Evolutionary conservation across 805 yeast species (phyloP), one percentile per base, ranked within the genome.

Genomic region (Saturnispora diversa): DNA sequence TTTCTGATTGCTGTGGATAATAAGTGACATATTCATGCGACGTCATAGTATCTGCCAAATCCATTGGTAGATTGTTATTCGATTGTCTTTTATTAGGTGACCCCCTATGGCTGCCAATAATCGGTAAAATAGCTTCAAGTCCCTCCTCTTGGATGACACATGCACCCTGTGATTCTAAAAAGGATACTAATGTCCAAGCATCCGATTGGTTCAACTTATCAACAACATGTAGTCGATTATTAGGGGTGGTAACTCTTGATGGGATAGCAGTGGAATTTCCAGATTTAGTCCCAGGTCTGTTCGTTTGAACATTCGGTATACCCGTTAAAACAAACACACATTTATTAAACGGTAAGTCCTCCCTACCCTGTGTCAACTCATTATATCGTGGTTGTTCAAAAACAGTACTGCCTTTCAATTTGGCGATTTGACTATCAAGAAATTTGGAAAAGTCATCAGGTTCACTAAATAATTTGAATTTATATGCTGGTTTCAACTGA

Each of bases 381-480:
- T 10, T 15, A 11, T 17, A 15, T n/a, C 19, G 9, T 8, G 35
- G 30, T 6, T 19, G 21, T 6, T 20, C 28, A 5, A 37, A 17
- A 16, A n/a, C 19, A 6, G 32, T 22, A 3, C 20, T 17, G 10
- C 17, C 13, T 9, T 7, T 27, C 19, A 37, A 43, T 25, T 24
- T 29, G 11, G 15, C 33, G 3, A 27, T 25, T 22, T 38, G 44
- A 31, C 31, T 37, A 15, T 39, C 43, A 23, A 47, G 24, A 28
- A 41, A 49, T 27, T 32, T 40, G 3, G 38, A n/a, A 29, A 50
- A 50, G 20, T 34, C 27, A 12, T 34, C 27, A 5, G 23, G 31
- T 31, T 50, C 47, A 30, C 47, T 46, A 33, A 50, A 49, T 12
- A 50, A n/a, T 19, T 39, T 39, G 21, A 35, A 46, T 30, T 40